A percentile compares a stretch with the other conserved stretches of the same genome.
Conservation (phyloP, 164 flowering plant genomes). For the Piper betle region DNA sequence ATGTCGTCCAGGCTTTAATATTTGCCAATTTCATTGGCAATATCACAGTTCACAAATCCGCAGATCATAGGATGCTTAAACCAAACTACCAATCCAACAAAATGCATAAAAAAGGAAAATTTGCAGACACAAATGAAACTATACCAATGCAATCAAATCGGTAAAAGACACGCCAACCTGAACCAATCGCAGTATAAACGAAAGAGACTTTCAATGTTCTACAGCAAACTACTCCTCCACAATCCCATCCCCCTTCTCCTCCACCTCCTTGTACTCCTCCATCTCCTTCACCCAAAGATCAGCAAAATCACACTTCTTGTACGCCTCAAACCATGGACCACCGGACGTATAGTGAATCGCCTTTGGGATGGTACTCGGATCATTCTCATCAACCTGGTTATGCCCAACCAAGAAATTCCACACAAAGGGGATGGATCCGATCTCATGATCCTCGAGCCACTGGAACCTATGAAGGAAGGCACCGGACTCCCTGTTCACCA, state of each 20-base stretch:
- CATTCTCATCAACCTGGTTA: constrained; percentile 54
- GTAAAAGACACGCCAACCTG: too few relatives aligned
- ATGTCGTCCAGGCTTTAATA: too few relatives aligned
- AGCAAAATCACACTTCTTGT: constrained; percentile 82
- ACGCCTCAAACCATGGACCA: constrained; percentile 94
- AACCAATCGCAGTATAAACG: too few relatives aligned
- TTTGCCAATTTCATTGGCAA: too few relatives aligned
- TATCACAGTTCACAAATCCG: too few relatives aligned
- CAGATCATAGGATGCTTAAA: too few relatives aligned
- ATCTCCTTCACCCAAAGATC: constrained; percentile 76
- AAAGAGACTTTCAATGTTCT: too few relatives aligned
- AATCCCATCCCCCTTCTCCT: constrained; percentile 5
- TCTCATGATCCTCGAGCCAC: constrained; percentile 87
- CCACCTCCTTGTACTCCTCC: constrained; percentile 22
- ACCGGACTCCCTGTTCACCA: constrained; percentile 63
- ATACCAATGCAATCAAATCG: too few relatives aligned
- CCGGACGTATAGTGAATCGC: constrained; percentile 90
- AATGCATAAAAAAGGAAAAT: too few relatives aligned
- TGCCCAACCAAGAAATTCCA: constrained; percentile 99
- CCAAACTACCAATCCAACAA: too few relatives aligned
- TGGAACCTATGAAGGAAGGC: constrained; percentile 85
- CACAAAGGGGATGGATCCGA: constrained; percentile 72
- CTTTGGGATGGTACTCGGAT: constrained; percentile 45
- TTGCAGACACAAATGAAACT: too few relatives aligned
- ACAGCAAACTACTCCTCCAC: too few relatives aligned